Conservation (phyloP, 225 moss, liverwort and hornwort species). For the Bryum argenteum region DNA sequence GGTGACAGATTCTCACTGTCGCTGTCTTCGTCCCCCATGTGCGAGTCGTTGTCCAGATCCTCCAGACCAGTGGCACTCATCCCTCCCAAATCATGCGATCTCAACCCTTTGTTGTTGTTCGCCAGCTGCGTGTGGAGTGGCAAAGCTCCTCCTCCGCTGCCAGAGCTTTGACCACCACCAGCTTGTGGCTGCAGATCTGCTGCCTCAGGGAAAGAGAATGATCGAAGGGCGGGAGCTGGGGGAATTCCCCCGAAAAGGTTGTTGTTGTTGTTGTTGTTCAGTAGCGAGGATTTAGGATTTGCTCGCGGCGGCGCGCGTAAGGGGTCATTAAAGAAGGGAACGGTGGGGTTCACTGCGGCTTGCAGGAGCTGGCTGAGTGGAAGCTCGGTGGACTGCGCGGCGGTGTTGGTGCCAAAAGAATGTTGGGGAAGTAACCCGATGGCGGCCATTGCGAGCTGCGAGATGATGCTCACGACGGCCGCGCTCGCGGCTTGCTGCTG, state of each 20-base stretch:
- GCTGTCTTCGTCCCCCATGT: constrained; percentile 71
- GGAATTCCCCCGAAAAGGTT: constrained; percentile 34
- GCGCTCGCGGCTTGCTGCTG: constrained; percentile 79
- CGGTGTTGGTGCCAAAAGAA: constrained; percentile 29
- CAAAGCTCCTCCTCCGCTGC: neutral
- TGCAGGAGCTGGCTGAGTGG: constrained; percentile 64
- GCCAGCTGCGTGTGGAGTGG: too few relatives aligned
- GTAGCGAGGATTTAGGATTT: too few relatives aligned
- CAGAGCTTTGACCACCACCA: constrained; percentile 23
- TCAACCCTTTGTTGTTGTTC: too few relatives aligned
- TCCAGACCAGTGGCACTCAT: constrained; percentile 51
- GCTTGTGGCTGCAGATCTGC: constrained; percentile 13
- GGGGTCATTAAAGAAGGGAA: constrained; percentile 32
- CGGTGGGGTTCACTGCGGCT: constrained; percentile 41
- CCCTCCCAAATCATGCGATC: constrained; percentile 38
- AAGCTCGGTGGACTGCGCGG: constrained; percentile 33
- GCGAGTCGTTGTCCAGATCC: constrained; percentile 50
- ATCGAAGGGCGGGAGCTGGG: constrained; percentile 30
- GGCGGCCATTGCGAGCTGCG: constrained; percentile 75
- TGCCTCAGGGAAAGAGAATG: constrained; percentile 42
- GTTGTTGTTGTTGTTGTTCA: neutral
- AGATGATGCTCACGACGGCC: constrained; percentile 62
- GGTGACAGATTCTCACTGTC: constrained; percentile 71
- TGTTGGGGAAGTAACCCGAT: constrained; percentile 51
- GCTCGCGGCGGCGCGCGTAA: constrained; percentile 26